phyloP scores from a whole-genome alignment of 1,284 basidiomycete genomes.

The Apiotrichum veenhuisii region DNA sequence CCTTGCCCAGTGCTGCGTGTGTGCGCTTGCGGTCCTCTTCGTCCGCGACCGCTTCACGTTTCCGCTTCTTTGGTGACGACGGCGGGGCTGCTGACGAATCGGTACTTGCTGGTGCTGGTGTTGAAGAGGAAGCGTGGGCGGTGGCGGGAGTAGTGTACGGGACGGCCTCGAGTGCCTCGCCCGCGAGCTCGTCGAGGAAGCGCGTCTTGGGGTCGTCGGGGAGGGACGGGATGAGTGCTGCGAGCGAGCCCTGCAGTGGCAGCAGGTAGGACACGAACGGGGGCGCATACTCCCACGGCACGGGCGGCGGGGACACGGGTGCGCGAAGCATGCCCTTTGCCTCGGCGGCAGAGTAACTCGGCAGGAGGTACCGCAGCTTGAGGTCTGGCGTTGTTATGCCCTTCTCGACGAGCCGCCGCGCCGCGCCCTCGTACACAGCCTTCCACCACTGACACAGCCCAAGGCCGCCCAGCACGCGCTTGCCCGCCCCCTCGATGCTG shows the following conservation, averaged over 20 bases:
- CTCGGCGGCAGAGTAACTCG: slow-evolving; percentile 68
- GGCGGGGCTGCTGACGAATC: not conserved
- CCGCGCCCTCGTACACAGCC: slow-evolving; percentile 61
- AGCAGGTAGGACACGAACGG: slow-evolving; percentile 23
- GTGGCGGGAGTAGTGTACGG: slow-evolving; percentile 50
- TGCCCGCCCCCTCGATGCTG: slow-evolving; percentile 65
- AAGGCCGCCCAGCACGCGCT: slow-evolving; percentile 72
- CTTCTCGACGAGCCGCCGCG: slow-evolving; percentile 45
- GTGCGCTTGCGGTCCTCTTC: slow-evolving; percentile 42
- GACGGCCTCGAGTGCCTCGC: slow-evolving; percentile 47
- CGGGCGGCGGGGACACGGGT: slow-evolving; percentile 28
- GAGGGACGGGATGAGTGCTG: slow-evolving; percentile 75
- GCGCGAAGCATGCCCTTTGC: slow-evolving; percentile 60
- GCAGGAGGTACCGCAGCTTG: slow-evolving; percentile 59
- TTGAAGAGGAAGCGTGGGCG: slow-evolving; percentile 44
- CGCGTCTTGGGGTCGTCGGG: slow-evolving; percentile 90
- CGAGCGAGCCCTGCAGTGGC: slow-evolving; percentile 49
- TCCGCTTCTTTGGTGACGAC: slow-evolving; percentile 6
- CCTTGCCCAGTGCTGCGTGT: slow-evolving; percentile 46
- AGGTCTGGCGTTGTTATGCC: slow-evolving; percentile 37
- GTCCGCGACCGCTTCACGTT: slow-evolving; percentile 44
- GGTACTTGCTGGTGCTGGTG: not conserved
- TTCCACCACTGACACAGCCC: slow-evolving; percentile 93
- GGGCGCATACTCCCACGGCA: slow-evolving; percentile 38
- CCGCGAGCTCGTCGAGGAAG: slow-evolving; percentile 77